Evolutionary conservation across 2,329 filamentous ascomycete species (phyloP).

Genomic region (Fusarium subglutinans): DNA sequence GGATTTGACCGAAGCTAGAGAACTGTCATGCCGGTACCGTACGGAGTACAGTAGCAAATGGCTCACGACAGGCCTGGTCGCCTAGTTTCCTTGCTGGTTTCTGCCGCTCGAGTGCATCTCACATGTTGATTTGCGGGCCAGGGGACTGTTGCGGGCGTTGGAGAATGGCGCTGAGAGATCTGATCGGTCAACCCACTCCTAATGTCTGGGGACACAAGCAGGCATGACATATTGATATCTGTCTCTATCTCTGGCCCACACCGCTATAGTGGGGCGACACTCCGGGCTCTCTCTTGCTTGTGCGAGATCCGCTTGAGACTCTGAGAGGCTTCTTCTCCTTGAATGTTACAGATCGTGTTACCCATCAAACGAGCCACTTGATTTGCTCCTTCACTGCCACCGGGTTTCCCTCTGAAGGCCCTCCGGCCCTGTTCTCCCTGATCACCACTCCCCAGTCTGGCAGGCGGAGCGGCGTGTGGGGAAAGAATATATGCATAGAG

Average conservation of each 20-base stretch:
- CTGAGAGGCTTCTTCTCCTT: background rate
- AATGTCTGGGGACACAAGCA: constrained; percentile 24
- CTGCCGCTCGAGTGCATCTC: constrained; percentile 18
- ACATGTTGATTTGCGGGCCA: constrained; percentile 33
- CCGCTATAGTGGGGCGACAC: constrained; percentile 37
- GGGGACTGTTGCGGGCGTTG: constrained; percentile 37
- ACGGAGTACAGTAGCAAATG: background rate
- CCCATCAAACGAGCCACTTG: background rate
- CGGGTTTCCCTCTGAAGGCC: constrained; percentile 28
- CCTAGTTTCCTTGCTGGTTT: constrained; percentile 22
- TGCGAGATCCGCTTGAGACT: constrained; percentile 17
- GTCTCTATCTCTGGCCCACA: constrained; percentile 43
- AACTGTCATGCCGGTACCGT: constrained; percentile 11
- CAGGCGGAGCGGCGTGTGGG: constrained; percentile 18
- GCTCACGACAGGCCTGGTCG: constrained; percentile 14
- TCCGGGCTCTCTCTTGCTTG: constrained; percentile 20
- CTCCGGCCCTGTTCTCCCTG: constrained; percentile 16
- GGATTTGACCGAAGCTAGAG: constrained; percentile 26
- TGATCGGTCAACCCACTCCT: constrained; percentile 39
- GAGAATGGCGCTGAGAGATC: constrained; percentile 35
- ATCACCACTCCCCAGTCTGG: background rate
- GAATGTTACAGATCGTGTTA: constrained; percentile 18
- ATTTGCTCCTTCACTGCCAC: constrained; percentile 9
- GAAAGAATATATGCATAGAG: constrained; percentile 12
- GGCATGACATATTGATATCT: constrained; percentile 45